Evolutionary conservation across 1,284 basidiomycete genomes (phyloP).

Genomic region (Trichosporon sp.): DNA sequence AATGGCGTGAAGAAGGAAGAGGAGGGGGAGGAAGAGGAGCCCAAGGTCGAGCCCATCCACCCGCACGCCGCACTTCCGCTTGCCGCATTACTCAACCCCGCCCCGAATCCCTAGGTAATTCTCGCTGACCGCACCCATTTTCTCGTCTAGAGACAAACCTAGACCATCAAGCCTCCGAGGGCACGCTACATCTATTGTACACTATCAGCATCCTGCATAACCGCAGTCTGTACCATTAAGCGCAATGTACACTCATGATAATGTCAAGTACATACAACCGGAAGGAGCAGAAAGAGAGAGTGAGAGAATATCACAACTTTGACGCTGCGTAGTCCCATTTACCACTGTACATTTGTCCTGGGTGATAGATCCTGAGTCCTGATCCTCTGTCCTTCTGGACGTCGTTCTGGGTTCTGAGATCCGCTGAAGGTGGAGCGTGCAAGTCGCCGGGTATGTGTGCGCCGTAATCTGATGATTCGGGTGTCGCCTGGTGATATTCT

Average conservation of each 20-base stretch:
- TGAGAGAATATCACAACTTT: neutral
- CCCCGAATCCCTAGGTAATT: too few species aligned
- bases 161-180: neutral
- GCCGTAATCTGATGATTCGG: too few species aligned
- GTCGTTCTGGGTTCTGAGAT: too few species aligned
- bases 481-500: neutral
- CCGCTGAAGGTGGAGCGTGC: too few species aligned
- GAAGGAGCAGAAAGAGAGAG: neutral
- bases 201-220: neutral
- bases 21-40: neutral
- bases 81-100: neutral
- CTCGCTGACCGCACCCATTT: too few species aligned
- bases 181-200: neutral
- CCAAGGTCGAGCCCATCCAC: neutral
- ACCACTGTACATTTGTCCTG: neutral
- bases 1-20: too few species aligned
- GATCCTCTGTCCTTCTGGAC: too few species aligned
- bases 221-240: neutral
- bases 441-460: neutral
- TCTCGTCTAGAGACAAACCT: too few species aligned
- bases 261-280: constrained; percentile 1
- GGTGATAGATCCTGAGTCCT: too few species aligned
- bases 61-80: neutral
- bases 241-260: neutral
- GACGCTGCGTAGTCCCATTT: neutral